Evolutionary conservation across 805 yeast genomes (phyloP), one percentile per base, ranked within the genome.

Genomic region (Cyberlindnera xylosilytica): DNA sequence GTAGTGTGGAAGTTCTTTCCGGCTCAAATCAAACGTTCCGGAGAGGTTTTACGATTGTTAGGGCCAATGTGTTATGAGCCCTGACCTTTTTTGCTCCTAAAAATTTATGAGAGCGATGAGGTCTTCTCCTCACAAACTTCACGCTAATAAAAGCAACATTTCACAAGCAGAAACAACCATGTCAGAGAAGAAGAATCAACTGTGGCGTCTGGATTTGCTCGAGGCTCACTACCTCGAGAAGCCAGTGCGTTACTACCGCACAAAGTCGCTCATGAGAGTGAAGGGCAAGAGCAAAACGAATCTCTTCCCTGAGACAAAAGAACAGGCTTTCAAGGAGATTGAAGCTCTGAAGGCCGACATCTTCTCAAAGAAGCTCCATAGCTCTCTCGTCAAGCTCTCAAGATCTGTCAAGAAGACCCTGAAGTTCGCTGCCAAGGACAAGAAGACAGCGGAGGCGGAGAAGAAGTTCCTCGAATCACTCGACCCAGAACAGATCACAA

Each of bases 131-230:
- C n/a, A n/a, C n/a, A n/a, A n/a, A n/a, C n/a, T n/a, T n/a, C n/a
- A n/a, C n/a, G n/a, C n/a, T n/a, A n/a, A n/a, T n/a, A n/a, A n/a
- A n/a, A n/a, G n/a, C n/a, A n/a, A n/a, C n/a, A n/a, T n/a, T n/a
- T n/a, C n/a, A n/a, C n/a, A n/a, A n/a, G n/a, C n/a, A n/a, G n/a
- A n/a, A n/a, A n/a, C n/a, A n/a, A n/a, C 8, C 9, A 47, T 50
- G 50, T 8, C 39, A 4, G 50, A 70, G 16, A 49, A 49, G 38
- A 43, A 69, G 40, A 73, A 70, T 45, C 59, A 61, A 27, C 48
- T 71, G 34, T 77, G 81, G 78, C 73, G 72, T 51, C 61, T 81
- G 34, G 87, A 81, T 53, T 57, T 79, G 20, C 60, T 81, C 28
- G 84, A 81, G 51, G 66, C 69, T 29, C 72, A 73, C 52, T 77